Conservation (phyloP, 2,329 filamentous ascomycete genomes). For the Diplodia corticola region DNA sequence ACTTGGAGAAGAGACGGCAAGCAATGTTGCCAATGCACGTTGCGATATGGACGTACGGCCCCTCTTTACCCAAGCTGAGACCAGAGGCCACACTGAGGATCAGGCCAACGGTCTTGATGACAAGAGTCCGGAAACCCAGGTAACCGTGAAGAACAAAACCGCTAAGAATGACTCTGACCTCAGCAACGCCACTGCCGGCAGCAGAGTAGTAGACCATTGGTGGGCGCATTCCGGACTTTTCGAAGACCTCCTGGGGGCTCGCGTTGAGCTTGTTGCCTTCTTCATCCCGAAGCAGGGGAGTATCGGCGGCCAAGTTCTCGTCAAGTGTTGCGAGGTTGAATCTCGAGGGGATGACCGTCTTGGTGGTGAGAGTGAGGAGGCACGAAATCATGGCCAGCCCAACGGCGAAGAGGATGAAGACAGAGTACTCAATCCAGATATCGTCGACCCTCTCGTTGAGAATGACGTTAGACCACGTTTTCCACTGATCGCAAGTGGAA, state of each 20-base stretch:
- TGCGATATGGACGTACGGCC: conserved; percentile 96
- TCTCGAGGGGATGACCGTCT: conserved; percentile 87
- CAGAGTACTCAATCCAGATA: conserved; percentile 71
- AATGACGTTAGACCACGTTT: conserved; percentile 63
- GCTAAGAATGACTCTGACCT: conserved; percentile 96
- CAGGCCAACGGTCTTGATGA: conserved; percentile 80
- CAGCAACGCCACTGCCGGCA: conserved; percentile 92
- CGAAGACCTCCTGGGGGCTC: conserved; percentile 44
- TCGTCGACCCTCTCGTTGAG: conserved; percentile 49
- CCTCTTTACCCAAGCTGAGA: conserved; percentile 89
- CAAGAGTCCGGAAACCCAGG: conserved; percentile 80
- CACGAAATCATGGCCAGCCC: conserved; percentile 71
- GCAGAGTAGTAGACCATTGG: conserved; percentile 95
- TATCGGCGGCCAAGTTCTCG: conserved; percentile 78
- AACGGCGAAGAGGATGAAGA: conserved; percentile 74
- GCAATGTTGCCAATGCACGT: conserved; percentile 94
- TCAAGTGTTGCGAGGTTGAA: conserved; percentile 86
- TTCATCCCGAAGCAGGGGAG: conserved; percentile 41
- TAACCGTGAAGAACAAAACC: conserved; percentile 97
- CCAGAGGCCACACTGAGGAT: conserved; percentile 90
- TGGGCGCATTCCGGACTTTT: conserved; percentile 47
- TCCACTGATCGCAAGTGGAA: conserved; percentile 60
- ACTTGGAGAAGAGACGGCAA: conserved; percentile 91
- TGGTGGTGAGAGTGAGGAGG: conserved; percentile 81
- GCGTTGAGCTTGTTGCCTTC: conserved; percentile 43